Evolutionary conservation across 805 yeast species (phyloP).

Genomic region (Teunomyces stri): DNA sequence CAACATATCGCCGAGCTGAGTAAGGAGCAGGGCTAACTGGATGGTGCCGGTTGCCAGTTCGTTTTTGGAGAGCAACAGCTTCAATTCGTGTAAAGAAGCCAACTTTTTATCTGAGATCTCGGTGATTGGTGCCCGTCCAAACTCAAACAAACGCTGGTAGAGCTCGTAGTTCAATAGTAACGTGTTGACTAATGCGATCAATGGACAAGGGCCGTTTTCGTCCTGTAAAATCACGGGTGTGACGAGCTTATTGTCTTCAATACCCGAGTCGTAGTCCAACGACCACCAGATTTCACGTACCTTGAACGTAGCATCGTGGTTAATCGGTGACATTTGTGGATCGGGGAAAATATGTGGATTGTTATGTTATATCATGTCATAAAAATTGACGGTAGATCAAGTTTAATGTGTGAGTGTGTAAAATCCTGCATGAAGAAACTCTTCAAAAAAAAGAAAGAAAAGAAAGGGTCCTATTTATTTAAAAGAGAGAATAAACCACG

Average conservation of each 20-base stretch:
- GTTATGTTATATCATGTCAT: neutral
- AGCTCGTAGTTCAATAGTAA: slow-evolving; percentile 51
- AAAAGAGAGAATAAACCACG: neutral
- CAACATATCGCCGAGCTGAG: slow-evolving; percentile 48
- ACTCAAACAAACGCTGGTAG: slow-evolving; percentile 11
- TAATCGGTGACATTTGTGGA: neutral
- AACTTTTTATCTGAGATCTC: slow-evolving; percentile 9
- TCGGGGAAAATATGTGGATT: neutral
- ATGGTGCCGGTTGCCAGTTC: slow-evolving; percentile 14
- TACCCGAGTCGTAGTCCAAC: slow-evolving; percentile 12
- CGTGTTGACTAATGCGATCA: slow-evolving; percentile 74
- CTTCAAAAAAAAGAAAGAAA: no score
- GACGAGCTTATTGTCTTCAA: slow-evolving; percentile 26
- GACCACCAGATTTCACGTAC: slow-evolving; percentile 33
- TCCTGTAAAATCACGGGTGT: slow-evolving; percentile 73
- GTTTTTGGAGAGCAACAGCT: slow-evolving; percentile 12
- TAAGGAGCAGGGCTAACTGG: slow-evolving; percentile 40
- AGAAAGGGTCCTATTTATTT: no score
- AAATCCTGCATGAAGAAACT: neutral
- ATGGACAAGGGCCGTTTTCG: slow-evolving; percentile 84
- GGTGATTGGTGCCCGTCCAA: slow-evolving; percentile 5
- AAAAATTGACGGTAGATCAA: neutral
- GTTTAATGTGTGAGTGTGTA: no score
- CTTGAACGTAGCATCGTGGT: slow-evolving; percentile 7
- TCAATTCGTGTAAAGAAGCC: slow-evolving; percentile 15